Evolutionary conservation across 2,329 filamentous ascomycete species (phyloP), one percentile per base, ranked within the genome.

Genomic region (Kalmusia sp.): DNA sequence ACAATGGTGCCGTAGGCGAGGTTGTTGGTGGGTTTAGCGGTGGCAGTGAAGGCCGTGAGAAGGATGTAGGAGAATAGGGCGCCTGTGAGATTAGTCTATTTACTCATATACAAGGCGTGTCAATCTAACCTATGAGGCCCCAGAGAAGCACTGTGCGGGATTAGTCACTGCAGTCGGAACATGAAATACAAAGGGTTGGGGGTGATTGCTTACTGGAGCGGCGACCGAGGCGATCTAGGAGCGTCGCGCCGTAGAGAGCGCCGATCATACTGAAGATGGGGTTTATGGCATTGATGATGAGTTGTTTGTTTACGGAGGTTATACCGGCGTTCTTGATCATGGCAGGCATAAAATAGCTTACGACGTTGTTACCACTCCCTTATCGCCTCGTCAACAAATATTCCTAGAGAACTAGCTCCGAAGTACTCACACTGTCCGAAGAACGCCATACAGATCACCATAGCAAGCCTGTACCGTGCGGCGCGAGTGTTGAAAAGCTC

Each of bases 201-300:
- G n/a, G n/a, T n/a, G n/a, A n/a, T n/a, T n/a, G n/a, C n/a, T n/a
- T n/a, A n/a, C n/a, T 64, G 44, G 68, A 67, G 40, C 64, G 57
- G 3, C 65, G 53, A 22, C 65, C 64, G 17, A 69, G 57, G 11
- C 47, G 52, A 37, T 68, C 62, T 4, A 67, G 59, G 24, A 65
- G 61, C 1, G 66, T 68, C 0, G 70, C 69, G 14, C 75, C 74
- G 48, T 74, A 75, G 6, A 77, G 61, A 30, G 73, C 73, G 11
- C 69, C 72, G 0, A 75, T 39, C 64, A 76, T 68, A 37, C 65
- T 67, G 62, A 75, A 74, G 41, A 75, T 74, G 9, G 73, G 71
- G 57, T 75, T 74, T 57, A 77, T 76, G 8, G 72, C 74, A 57
- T 77, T 77, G 57, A 77, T 68, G 21, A 77, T 59, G 9, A 77